Evolutionary conservation across 2,329 filamentous ascomycete species (phyloP).

Genomic region (Scopulariopsis brevicaulis): DNA sequence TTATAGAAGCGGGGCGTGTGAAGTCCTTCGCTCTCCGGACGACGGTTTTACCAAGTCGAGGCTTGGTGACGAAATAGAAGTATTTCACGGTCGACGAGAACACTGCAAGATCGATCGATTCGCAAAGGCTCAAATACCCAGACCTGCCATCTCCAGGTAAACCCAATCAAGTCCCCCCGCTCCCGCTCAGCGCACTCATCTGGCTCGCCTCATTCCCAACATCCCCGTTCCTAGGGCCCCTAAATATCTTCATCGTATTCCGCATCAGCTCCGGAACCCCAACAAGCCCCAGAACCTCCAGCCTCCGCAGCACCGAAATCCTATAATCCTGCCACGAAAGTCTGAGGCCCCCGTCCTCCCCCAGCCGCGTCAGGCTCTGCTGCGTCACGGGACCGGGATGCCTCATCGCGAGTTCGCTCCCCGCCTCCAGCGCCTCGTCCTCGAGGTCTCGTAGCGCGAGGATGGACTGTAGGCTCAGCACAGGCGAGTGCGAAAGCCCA

Average conservation of each 20-base stretch:
- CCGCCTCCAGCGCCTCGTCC: conserved; percentile 35
- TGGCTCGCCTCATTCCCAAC: background rate
- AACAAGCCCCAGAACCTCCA: conserved; percentile 50
- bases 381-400: conserved; percentile 63
- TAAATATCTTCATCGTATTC: conserved; percentile 69
- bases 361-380: conserved; percentile 50
- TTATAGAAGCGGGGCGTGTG: background rate
- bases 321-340: conserved; percentile 67
- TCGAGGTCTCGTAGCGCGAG: conserved; percentile 44
- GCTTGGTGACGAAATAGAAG: too few species aligned
- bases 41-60: too few species aligned
- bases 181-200: background rate
- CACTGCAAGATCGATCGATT: too few species aligned
- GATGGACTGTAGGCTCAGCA: conserved; percentile 43
- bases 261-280: conserved; percentile 66
- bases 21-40: background rate
- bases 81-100: too few species aligned
- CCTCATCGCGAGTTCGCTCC: conserved; percentile 28
- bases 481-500: conserved; percentile 46
- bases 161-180: background rate
- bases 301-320: conserved; percentile 55
- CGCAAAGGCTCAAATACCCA: background rate
- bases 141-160: background rate
- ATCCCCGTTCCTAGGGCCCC: conserved; percentile 26
- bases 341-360: conserved; percentile 51